Percentiles rank a stretch among this genome's conserved stretches.
Conservation (phyloP, 306 rosid species). For the Carpinus viminea region DNA sequence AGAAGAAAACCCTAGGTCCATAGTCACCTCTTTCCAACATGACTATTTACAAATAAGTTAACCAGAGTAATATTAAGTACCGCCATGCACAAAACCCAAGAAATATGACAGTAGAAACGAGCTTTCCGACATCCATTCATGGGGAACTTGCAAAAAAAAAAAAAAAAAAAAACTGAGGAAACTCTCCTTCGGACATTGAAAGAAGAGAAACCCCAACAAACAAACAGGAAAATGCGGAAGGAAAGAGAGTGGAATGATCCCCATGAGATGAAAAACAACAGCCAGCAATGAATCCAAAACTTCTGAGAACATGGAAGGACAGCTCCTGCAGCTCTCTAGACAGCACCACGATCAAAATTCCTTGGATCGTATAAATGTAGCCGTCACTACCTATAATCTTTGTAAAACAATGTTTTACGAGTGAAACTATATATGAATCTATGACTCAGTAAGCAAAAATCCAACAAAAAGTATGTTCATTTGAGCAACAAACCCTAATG, state of each 20-base stretch:
- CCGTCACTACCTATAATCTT: slow-evolving; percentile 5
- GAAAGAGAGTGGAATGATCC: slow-evolving; percentile 42
- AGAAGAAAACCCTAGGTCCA: slow-evolving; percentile 37
- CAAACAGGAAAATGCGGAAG: slow-evolving; percentile 25
- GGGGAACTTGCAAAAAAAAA: slow-evolving; percentile 28
- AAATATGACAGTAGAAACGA: slow-evolving; percentile 37
- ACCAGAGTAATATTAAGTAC: slow-evolving; percentile 42
- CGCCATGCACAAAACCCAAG: slow-evolving; percentile 56
- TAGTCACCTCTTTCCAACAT: slow-evolving; percentile 38
- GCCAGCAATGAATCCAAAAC: slow-evolving; percentile 57
- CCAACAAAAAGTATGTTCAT: no score
- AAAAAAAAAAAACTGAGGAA: slow-evolving; percentile 27
- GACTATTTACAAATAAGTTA: slow-evolving; percentile 54
- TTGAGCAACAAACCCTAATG: no score
- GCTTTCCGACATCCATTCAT: slow-evolving; percentile 43
- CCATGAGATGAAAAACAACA: slow-evolving; percentile 52
- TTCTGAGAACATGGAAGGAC: slow-evolving; percentile 58
- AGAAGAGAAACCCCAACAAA: slow-evolving; percentile 40
- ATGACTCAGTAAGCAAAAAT: no score
- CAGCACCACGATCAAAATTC: slow-evolving; percentile 48
- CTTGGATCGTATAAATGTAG: slow-evolving; percentile 38
- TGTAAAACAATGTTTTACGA: no score
- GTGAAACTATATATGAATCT: no score
- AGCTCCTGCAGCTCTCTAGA: slow-evolving; percentile 66
- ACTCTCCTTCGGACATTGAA: slow-evolving; percentile 40